phyloP scores from a whole-genome alignment of 352 stramenopile species.

The Phytophthora nicotianae region DNA sequence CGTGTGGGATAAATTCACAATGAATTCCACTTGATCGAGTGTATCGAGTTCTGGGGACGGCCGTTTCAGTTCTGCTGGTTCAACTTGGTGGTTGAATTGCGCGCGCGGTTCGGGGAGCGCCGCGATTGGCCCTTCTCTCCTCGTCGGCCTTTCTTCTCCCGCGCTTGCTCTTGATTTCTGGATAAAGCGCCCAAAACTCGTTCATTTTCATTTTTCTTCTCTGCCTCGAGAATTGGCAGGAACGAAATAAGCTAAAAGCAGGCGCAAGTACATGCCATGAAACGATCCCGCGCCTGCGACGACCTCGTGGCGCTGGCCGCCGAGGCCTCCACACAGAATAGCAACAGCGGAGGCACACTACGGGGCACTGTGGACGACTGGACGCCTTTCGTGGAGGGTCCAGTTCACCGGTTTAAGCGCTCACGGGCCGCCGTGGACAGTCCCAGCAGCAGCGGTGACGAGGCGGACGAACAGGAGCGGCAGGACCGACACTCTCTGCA shows the following conservation, averaged over 20 bases:
- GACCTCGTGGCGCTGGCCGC: slow-evolving; percentile 62
- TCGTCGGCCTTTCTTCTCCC: slow-evolving; percentile 8
- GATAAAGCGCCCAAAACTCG: slow-evolving; percentile 19
- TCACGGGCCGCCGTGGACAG: slow-evolving; percentile 24
- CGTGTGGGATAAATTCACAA: not conserved
- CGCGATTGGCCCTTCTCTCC: slow-evolving; percentile 16
- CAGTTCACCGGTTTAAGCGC: slow-evolving; percentile 31
- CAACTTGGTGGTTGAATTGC: slow-evolving; percentile 45
- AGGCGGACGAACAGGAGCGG: slow-evolving; percentile 17
- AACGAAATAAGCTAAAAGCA: slow-evolving; percentile 2
- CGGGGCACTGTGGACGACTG: slow-evolving; percentile 9
- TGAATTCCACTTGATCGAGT: slow-evolving; percentile 11
- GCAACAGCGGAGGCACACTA: slow-evolving; percentile 6
- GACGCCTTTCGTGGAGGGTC: slow-evolving; percentile 20
- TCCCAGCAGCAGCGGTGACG: slow-evolving; percentile 14
- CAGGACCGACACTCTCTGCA: slow-evolving; percentile 28
- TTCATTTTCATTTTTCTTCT: slow-evolving; percentile 40
- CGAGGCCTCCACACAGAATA: slow-evolving; percentile 17
- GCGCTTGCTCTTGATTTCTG: slow-evolving; percentile 21
- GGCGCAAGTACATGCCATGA: slow-evolving; percentile 43
- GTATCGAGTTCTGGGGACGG: slow-evolving; percentile 18
- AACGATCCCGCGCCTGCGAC: slow-evolving; percentile 73
- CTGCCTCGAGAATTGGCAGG: slow-evolving; percentile 17
- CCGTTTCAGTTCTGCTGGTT: slow-evolving; percentile 34
- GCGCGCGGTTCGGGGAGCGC: slow-evolving; percentile 17